Evolutionary conservation across 2,329 filamentous ascomycete genomes (phyloP), one percentile per base, ranked within the genome.

Genomic region (Trichoderma semiorbis): DNA sequence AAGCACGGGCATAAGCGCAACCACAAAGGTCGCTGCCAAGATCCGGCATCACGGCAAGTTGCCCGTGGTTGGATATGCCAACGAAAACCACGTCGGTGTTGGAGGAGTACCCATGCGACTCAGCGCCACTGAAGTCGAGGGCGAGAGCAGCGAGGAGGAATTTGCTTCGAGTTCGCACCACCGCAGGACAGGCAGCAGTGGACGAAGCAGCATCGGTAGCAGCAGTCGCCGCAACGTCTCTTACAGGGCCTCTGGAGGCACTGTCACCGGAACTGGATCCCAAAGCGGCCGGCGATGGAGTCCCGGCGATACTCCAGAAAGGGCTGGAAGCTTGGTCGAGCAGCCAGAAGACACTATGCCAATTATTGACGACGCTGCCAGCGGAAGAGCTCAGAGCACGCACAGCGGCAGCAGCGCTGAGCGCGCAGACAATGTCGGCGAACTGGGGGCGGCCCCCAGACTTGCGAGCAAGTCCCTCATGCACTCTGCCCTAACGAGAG

Each of bases 111-210:
- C 96, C 2, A 90, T 98, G 82, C 91, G 96, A 57, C 86, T 99
- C 74, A 97, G 93, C 80, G 95, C 96, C n/a, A 97, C 93, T 65
- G 96, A 99, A 81, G 93, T 98, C 16, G 94, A 97, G 77, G 94
- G 93, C 75, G 94, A 91, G 75, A 93, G 95, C 76, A 93, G 91
- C 78, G 93, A 94, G 67, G 91, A 93, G 58, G 92, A 93, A 63
- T 30, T 24, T 24, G 50, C 71, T 5, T 68, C 72, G 39, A 63
- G 63, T 55, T 79, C 81, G 18, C 85, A 90, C 74, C 92, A 95
- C 81, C 89, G 89, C 74, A 86, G 92, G 74, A 92, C 89, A 26
- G 91, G 92, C 60, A 94, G 92, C 80, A 94, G 92, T 77, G 92
- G 92, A 24, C 87, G 92, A 74, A 94, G 91, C 80, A 94, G 89